Base-by-base conservation (phyloP, 495 filamentous ascomycete species). In the Penicillium longicatenatum region DNA sequence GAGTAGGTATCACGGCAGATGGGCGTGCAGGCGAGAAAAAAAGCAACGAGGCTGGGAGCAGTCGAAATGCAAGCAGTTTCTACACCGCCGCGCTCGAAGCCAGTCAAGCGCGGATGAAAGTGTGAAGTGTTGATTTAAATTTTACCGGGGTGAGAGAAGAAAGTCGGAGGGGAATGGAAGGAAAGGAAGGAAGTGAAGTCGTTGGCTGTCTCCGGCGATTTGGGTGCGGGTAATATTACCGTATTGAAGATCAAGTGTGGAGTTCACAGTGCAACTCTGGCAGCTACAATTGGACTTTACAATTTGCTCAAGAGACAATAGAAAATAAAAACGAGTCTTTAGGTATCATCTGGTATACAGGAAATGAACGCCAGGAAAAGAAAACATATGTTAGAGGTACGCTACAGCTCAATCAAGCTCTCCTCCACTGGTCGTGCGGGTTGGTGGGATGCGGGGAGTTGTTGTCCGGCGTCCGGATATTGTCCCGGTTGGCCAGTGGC, bases 341-440 rank as follows among this genome's bases (percentile, higher is more conserved):
- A 68, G 66, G 66, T 68, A 68, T 68, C 66, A 68, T 64, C 47
- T 30, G 45, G 57, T 46, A 62, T 46, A 52, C 30, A 52, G 43
- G 16, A 26, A 20, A 17, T 35, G 20, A 39, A 46, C 43, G 26
- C 10, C 43, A 50, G 37, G 9, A 21, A 44, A 47, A 17, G 43
- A 39, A 43, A 17, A 60, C 14, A 54, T 19, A 57, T 26, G 52
- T 50, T 5, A 29, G 45, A 50, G 45, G 50, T 44, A 61, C 29
- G 59, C 59, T 74, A 83, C 54, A 83, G 70, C 62, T 98, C 93
- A 74, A 98, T 98, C 71, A 98, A 75, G 64, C 89, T 92, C 73
- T 98, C 93, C 73, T 98, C 93, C 55, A 91, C 73, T 14, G 84
- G 82, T 11, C 84, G 70, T 31, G 74, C 44, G 20, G 74, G 67